Conservation (phyloP, 2,329 filamentous ascomycete species). For the Hypoxylon sp. region DNA sequence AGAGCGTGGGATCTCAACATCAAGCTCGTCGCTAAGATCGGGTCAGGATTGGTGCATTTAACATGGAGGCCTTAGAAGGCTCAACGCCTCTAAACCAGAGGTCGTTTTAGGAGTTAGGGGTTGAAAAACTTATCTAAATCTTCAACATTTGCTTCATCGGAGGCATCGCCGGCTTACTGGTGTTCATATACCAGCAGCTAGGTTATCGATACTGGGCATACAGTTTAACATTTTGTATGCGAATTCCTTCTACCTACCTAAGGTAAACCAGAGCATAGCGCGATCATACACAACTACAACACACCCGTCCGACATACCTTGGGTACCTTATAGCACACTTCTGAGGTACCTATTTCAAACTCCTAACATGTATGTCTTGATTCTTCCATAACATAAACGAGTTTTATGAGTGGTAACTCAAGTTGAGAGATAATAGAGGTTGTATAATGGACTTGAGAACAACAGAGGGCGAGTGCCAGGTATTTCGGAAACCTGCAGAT, state of each 20-base stretch:
- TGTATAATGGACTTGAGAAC: too few relatives aligned
- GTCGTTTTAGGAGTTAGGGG: constrained; percentile 30
- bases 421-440: too few relatives aligned
- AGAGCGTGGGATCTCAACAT: constrained; percentile 49
- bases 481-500: too few relatives aligned
- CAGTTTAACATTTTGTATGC: neutral
- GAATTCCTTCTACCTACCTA: neutral
- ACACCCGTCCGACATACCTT: too few relatives aligned
- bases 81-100: constrained; percentile 43
- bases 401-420: too few relatives aligned
- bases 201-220: neutral
- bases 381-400: too few relatives aligned
- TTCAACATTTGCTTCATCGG: constrained; percentile 38
- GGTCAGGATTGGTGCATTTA: constrained; percentile 32
- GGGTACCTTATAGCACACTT: too few relatives aligned
- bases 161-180: constrained; percentile 24
- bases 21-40: constrained; percentile 41
- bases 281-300: too few relatives aligned
- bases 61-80: constrained; percentile 32
- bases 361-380: too few relatives aligned
- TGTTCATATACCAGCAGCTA: constrained; percentile 14
- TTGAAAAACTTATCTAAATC: constrained; percentile 9
- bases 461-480: too few relatives aligned
- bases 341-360: too few relatives aligned
- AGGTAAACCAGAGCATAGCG: too few relatives aligned